Conservation (phyloP, 2,329 filamentous ascomycete species). For the Corinectria fuckeliana region DNA sequence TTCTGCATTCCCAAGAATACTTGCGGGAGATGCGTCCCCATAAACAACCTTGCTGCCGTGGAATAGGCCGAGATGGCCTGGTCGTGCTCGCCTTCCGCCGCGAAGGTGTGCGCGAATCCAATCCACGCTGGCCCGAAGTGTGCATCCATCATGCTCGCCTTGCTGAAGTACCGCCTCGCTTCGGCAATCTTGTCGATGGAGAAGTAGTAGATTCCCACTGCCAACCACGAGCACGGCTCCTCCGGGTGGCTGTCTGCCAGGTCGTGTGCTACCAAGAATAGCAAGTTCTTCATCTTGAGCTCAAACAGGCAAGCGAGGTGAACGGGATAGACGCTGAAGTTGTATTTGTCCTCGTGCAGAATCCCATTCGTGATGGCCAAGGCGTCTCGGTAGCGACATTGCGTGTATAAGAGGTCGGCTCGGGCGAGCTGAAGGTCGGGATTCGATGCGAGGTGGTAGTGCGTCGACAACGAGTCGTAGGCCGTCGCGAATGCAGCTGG, state of each 20-base stretch:
- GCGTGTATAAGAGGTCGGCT: conserved; percentile 90
- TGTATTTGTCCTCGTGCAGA: conserved; percentile 83
- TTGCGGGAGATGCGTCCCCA: conserved; percentile 94
- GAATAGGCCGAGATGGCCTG: conserved; percentile 98
- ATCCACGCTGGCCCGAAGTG: conserved; percentile 99
- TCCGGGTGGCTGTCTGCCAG: conserved; percentile 90
- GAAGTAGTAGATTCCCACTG: conserved; percentile 95
- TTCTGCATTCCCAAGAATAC: conserved; percentile 99
- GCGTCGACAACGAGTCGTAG: conserved; percentile 88
- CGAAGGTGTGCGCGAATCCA: conserved; percentile 97
- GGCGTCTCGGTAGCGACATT: conserved; percentile 91
- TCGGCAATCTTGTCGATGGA: conserved; percentile 89
- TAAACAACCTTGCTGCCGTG: conserved; percentile 91
- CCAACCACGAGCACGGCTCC: conserved; percentile 91
- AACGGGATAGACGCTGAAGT: conserved; percentile 86
- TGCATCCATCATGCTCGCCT: conserved; percentile 95
- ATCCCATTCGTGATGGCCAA: conserved; percentile 84
- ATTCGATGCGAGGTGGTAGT: conserved; percentile 87
- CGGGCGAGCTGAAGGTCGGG: conserved; percentile 89
- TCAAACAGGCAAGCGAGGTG: conserved; percentile 93
- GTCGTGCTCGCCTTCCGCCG: conserved; percentile 95
- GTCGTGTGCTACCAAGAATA: conserved; percentile 92
- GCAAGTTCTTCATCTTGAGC: conserved; percentile 81
- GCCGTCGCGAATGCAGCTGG: conserved; percentile 82
- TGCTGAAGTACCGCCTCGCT: conserved; percentile 94